A percentile compares a stretch with the other conserved stretches of the same genome.
Evolutionary conservation across 140 eudicot species (phyloP).

Genomic region (Eryngium alpinum): DNA sequence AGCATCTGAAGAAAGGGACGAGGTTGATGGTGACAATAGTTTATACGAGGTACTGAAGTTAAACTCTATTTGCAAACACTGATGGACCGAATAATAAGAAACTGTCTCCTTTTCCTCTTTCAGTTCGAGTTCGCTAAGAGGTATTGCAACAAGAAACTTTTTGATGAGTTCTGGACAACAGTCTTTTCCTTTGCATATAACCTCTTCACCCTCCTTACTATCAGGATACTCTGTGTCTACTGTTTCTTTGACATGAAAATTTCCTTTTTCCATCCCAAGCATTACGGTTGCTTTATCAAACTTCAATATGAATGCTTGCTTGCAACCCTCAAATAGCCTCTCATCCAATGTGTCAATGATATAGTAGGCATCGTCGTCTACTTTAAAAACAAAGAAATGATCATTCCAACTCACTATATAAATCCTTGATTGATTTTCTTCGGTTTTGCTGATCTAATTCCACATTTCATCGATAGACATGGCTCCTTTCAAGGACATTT

Average conservation of each 20-base stretch:
- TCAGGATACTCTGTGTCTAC: constrained; percentile 7
- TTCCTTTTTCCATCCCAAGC: constrained; percentile 14
- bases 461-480: constrained; percentile 75
- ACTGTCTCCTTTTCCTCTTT: constrained; percentile 48
- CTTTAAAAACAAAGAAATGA: constrained; percentile 75
- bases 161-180: constrained; percentile 76
- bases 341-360: constrained; percentile 79
- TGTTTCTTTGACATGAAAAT: constrained; percentile 10
- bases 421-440: constrained; percentile 20
- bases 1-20: constrained; percentile 25
- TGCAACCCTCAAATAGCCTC: constrained; percentile 79
- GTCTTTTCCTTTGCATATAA: constrained; percentile 46
- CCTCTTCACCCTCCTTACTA: constrained; percentile 13
- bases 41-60: constrained; percentile 37
- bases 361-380: constrained; percentile 45
- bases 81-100: constrained; percentile 57
- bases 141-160: constrained; percentile 65
- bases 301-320: constrained; percentile 57
- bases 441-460: constrained; percentile 38
- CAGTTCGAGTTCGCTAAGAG: constrained; percentile 52
- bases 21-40: constrained; percentile 13
- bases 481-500: constrained; percentile 50
- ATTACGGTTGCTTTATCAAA: constrained; percentile 42
- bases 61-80: constrained; percentile 77
- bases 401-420: constrained; percentile 89